These are phyloP conservation scores for Prunus mume DNA, from an alignment of 306 rosid species.

Conservation along the genomic window DNA sequence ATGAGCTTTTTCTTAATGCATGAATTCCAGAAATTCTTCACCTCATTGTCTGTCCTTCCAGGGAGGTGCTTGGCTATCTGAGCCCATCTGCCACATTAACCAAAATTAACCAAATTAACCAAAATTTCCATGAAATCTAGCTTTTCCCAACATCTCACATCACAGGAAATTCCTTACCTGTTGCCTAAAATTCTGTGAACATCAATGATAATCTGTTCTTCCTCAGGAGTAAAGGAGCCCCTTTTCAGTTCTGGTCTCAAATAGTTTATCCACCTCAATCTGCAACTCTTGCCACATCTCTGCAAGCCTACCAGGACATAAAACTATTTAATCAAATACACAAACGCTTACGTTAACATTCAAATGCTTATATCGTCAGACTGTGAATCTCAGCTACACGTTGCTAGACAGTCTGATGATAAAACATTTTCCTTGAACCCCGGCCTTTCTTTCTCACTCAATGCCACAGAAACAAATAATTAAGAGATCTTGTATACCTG, in stretches of 20 bases:
- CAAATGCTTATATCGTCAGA: not conserved
- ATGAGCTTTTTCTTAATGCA: conserved; percentile 54
- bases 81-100: conserved; percentile 38
- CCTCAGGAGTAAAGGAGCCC: conserved; percentile 48
- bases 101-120: not conserved
- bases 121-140: too few relatives aligned
- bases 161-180: conserved; percentile 27
- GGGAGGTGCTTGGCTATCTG: conserved; percentile 56
- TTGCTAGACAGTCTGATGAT: too few relatives aligned
- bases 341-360: not conserved
- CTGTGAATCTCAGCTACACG: not conserved
- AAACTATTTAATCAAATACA: not conserved
- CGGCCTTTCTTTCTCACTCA: too few relatives aligned
- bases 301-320: conserved; percentile 33
- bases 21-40: conserved; percentile 59
- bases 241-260: conserved; percentile 50
- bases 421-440: too few relatives aligned
- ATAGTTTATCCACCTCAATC: conserved; percentile 59
- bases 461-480: too few relatives aligned
- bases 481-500: conserved; percentile 23
- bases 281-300: conserved; percentile 57
- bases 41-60: conserved; percentile 61
- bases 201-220: conserved; percentile 52
- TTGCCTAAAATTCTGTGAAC: conserved; percentile 52
- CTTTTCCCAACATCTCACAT: too few relatives aligned